Base-by-base conservation (phyloP, 345 rosid genomes). In the Streptanthus diversifolius region DNA sequence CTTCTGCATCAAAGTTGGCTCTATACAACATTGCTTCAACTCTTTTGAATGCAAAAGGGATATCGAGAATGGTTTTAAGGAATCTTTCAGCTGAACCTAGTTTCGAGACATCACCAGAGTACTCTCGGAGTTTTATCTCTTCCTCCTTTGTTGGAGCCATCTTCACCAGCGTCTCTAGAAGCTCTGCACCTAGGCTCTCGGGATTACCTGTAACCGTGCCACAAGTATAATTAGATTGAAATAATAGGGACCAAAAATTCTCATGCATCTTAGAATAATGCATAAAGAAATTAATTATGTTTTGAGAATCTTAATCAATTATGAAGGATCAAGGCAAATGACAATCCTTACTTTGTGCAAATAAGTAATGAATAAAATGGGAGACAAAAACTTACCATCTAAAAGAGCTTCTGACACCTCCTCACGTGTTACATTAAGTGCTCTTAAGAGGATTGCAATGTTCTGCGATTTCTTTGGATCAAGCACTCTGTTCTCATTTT, bases 91-190 rank as follows among this genome's bases (percentile, higher is more conserved):
- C 95, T 64, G 97, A 82, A 19, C 99, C 99, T 65, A 91, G 84
- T 80, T 90, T 95, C 13, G 81, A 81, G 66, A 79, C 52, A 48
- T 90, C 97, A 24, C 95, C 93, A 10, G 47, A 76, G 81, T 90
- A 90, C 25, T 88, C 96, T 77, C 89, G 81, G 24, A 91, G 99
- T 80, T 88, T 95, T 63, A 91, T 90, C 79, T 91, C 97, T 85
- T 95, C 99, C 80, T 91, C 96, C 79, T 89, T 95, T 3, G 99
- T 91, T 22, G 97, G 99, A 74, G 99, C 97, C 99, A 95, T 95
- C 76, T 91, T 95, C 48, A 90, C 96, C 63, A 91, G 82, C 43
- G 95, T 95, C 80, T 95, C 99, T 69, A 95, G 81, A 77, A 95
- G 97, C 80, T 95, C 97, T 21, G 88, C 81, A 61, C 93, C 96